Conservation (phyloP, 2,329 filamentous ascomycete genomes). For the Clarireedia paspali region DNA sequence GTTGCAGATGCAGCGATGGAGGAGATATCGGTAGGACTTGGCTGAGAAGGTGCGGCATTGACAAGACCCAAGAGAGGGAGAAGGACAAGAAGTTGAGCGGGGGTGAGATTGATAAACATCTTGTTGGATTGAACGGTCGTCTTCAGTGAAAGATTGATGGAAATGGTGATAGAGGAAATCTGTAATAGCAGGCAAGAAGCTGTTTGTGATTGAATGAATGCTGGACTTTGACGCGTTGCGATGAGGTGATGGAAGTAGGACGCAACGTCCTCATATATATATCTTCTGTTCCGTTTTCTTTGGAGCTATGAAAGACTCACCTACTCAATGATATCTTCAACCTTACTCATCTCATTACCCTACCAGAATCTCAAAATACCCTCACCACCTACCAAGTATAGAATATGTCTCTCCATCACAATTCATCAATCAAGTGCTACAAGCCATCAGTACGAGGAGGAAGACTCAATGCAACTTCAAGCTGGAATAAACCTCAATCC, state of each 20-base stretch:
- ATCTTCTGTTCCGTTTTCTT: too few relatives aligned
- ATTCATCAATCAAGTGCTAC: neutral
- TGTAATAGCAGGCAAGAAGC: neutral
- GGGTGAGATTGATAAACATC: constrained; percentile 2
- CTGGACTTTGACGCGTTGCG: too few relatives aligned
- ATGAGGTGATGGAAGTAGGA: too few relatives aligned
- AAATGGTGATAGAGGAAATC: neutral
- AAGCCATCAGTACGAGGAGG: neutral
- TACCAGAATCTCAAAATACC: neutral
- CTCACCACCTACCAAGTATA: neutral
- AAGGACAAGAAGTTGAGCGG: constrained; percentile 1
- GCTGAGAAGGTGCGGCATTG: neutral
- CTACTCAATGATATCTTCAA: too few relatives aligned
- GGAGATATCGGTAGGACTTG: neutral
- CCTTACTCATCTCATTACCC: too few relatives aligned
- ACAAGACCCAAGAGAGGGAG: constrained; percentile 2
- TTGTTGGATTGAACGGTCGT: neutral
- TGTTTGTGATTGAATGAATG: neutral
- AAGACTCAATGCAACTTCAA: too few relatives aligned
- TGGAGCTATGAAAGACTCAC: too few relatives aligned
- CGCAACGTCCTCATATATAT: too few relatives aligned
- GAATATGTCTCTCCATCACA: neutral
- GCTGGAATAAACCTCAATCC: neutral
- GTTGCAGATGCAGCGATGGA: neutral
- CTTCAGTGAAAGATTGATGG: neutral